Percentiles rank a stretch among this genome's conserved stretches.
Evolutionary conservation across 805 yeast genomes (phyloP).

Genomic region (Candida koratica): DNA sequence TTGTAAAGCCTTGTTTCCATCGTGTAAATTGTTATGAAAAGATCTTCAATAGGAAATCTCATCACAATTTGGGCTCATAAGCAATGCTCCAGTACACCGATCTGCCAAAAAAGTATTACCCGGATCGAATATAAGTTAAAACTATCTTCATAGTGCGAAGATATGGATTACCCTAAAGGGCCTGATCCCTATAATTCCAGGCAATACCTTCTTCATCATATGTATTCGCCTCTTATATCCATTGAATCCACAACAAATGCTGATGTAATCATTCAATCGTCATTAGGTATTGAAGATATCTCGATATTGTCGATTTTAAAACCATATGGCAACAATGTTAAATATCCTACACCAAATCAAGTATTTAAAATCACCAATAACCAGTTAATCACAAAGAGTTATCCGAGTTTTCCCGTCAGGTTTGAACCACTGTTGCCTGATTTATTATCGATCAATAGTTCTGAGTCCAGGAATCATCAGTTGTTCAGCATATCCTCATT

Average conservation of each 20-base stretch:
- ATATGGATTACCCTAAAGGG: conserved; percentile 30
- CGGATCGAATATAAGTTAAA: no score
- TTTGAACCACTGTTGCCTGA: conserved; percentile 46
- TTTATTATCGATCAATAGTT: conserved; percentile 26
- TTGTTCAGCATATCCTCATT: conserved; percentile 38
- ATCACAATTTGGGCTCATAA: no score
- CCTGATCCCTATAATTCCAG: conserved; percentile 37
- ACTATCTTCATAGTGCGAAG: no score
- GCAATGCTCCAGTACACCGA: not conserved
- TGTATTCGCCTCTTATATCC: conserved; percentile 52
- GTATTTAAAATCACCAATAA: conserved; percentile 48
- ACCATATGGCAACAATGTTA: conserved; percentile 55
- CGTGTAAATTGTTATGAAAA: no score
- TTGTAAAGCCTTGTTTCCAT: no score
- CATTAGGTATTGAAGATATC: conserved; percentile 32
- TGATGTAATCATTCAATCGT: conserved; percentile 39
- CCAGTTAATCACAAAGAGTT: conserved; percentile 45
- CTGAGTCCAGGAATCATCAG: conserved; percentile 20
- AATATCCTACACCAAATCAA: conserved; percentile 38
- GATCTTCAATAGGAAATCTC: no score
- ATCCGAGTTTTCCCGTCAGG: conserved; percentile 54
- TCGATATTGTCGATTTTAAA: conserved; percentile 46
- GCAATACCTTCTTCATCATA: conserved; percentile 41
- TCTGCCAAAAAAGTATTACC: not conserved
- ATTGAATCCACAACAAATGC: conserved; percentile 46